Conservation (phyloP, 345 rosid genomes). For the Murraya paniculata region DNA sequence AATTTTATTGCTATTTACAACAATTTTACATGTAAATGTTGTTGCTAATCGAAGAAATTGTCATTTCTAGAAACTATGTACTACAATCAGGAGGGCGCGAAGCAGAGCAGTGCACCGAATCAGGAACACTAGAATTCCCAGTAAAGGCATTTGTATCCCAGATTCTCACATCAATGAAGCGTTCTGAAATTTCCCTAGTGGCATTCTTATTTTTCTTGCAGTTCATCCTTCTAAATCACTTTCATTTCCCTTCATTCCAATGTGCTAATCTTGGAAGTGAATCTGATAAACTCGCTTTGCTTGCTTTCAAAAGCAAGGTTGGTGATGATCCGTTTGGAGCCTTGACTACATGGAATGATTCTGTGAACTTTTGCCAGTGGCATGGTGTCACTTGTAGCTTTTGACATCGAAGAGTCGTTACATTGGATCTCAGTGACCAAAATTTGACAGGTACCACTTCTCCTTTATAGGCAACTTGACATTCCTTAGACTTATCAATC, state of each 20-base stretch:
- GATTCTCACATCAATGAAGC: not conserved
- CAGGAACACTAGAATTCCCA: not conserved
- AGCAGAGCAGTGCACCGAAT: not conserved
- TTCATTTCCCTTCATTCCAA: not conserved
- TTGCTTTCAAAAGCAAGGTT: slow-evolving; percentile 15
- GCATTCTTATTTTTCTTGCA: not conserved
- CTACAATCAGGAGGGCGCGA: not conserved
- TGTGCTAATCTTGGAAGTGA: slow-evolving; percentile 16
- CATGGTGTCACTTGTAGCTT: slow-evolving; percentile 23
- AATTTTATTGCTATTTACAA: not conserved
- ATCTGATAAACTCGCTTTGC: slow-evolving; percentile 24
- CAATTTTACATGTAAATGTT: not conserved
- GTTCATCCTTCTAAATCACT: slow-evolving; percentile 8
- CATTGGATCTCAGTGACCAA: slow-evolving; percentile 10
- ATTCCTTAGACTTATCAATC: too few species aligned
- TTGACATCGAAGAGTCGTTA: slow-evolving; percentile 19
- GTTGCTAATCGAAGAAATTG: not conserved
- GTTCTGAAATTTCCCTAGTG: not conserved
- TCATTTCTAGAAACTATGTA: not conserved
- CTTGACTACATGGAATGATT: slow-evolving; percentile 25
- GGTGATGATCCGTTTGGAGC: slow-evolving; percentile 4
- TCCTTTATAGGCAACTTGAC: not conserved
- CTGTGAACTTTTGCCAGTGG: slow-evolving; percentile 23
- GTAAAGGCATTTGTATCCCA: not conserved
- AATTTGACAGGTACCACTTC: not conserved